Evolutionary conservation across 1,284 basidiomycete species (phyloP).

Genomic region (Ceratobasidium sp.): DNA sequence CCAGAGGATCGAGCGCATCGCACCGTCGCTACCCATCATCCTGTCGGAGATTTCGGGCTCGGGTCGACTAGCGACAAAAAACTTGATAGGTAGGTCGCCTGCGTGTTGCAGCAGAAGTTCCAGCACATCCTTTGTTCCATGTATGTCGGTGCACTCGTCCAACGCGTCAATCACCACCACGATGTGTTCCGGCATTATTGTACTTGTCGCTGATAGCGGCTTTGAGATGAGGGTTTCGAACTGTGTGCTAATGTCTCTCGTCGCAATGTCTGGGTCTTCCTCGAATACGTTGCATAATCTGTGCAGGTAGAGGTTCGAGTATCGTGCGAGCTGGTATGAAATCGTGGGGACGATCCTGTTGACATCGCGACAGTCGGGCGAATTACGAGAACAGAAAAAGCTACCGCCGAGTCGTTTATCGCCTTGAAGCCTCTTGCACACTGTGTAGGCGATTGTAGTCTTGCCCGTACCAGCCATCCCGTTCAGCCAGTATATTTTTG

Average conservation of each 20-base stretch:
- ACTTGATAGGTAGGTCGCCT: conserved; percentile 43
- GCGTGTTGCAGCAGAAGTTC: conserved; percentile 44
- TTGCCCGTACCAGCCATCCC: no score
- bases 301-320: background rate
- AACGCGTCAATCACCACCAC: conserved; percentile 45
- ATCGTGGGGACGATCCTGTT: background rate
- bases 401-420: background rate
- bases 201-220: background rate
- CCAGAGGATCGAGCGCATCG: no score
- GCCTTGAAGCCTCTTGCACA: background rate
- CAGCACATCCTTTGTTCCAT: conserved; percentile 38
- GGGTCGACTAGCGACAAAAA: conserved; percentile 47
- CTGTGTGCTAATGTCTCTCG: no score
- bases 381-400: background rate
- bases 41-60: no score
- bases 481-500: background rate
- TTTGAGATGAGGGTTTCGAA: no score
- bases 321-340: background rate
- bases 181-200: background rate
- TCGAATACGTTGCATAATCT: background rate
- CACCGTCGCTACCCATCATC: no score
- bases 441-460: no score
- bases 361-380: no score
- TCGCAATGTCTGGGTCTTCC: background rate
- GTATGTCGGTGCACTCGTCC: conserved; percentile 47